Evolutionary conservation across 768 basidiomycete genomes (phyloP), one percentile per base, ranked within the genome.

Genomic region (Suillus cothurnatus): DNA sequence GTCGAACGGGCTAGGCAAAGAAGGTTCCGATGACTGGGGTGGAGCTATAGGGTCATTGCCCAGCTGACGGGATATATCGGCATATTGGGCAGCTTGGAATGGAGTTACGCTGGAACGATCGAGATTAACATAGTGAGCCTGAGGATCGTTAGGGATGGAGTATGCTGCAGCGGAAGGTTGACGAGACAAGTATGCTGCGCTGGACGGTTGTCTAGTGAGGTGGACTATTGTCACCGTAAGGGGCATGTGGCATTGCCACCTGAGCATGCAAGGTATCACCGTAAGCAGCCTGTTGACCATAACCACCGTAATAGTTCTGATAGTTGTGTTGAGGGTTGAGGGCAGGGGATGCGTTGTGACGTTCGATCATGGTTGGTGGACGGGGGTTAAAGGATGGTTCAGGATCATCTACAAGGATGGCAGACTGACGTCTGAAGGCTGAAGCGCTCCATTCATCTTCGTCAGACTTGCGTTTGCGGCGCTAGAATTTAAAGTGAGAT

Each of bases 1-100:
- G 50, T 76, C 75, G 38, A 76, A 76, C 12, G 75, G 75, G 17
- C 70, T 72, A 7, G 76, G 76, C 1, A 66, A 76, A 26, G 17
- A 68, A 0, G 64, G 65, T n/a, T 71, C 67, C n/a, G 73, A 53
- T 9, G 73, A 69, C n/a, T 70, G 67, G 15, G 67, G 60, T 62
- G 67, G 75, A 52, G 66, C 63, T 53, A 68, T 67, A 1, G 65
- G 71, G 32, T 77, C 61, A 49, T 65, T 38, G 65, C 86, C 82
- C 47, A 93, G 74, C 23, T 79, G 84, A 69, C 83, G 80, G 6
- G 88, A 85, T 63, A 92, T 91, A 70, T 89, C 90, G 23, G 81
- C 85, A 70, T 92, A 92, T 73, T 93, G 92, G 0, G 81, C 83
- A 47, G 88, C 91, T 71, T 93, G 91, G 82, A 83, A 90, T 0